Evolutionary conservation across 2,329 filamentous ascomycete genomes (phyloP).

Genomic region (Penicillium hordei): DNA sequence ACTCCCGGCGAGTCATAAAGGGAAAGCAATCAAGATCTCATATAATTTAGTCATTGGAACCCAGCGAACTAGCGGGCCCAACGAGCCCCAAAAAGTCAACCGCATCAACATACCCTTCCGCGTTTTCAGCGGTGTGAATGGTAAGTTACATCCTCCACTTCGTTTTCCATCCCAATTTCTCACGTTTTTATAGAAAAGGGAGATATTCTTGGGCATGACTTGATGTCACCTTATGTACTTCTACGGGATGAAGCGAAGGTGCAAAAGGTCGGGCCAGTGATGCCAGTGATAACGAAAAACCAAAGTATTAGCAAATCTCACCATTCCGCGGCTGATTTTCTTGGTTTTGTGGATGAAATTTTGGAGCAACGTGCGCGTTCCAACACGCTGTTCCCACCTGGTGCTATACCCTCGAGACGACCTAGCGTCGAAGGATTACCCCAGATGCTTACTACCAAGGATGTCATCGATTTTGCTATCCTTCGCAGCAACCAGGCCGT

Average conservation of each 20-base stretch:
- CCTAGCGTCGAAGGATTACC: conserved; percentile 53
- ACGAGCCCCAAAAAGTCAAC: conserved; percentile 75
- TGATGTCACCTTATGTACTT: conserved; percentile 91
- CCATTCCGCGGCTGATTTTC: conserved; percentile 62
- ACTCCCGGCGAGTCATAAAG: conserved; percentile 85
- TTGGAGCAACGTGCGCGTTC: conserved; percentile 58
- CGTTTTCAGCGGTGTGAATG: conserved; percentile 88
- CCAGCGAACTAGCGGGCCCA: conserved; percentile 74
- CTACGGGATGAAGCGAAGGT: conserved; percentile 78
- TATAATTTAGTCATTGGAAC: conserved; percentile 92
- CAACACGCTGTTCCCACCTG: conserved; percentile 58
- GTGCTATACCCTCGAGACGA: conserved; percentile 69
- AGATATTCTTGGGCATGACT: conserved; percentile 85
- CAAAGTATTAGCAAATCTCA: conserved; percentile 44
- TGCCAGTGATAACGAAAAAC: conserved; percentile 40
- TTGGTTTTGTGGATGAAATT: conserved; percentile 74
- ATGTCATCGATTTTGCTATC: conserved; percentile 88
- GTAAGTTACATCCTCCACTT: conserved; percentile 35
- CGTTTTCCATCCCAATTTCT: conserved; percentile 13
- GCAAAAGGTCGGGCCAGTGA: conserved; percentile 48
- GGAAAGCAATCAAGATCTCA: conserved; percentile 88
- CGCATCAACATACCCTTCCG: conserved; percentile 93
- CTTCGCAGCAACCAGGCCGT: conserved; percentile 72
- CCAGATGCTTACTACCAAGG: conserved; percentile 65
- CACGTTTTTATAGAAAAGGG: conserved; percentile 57